phyloP scores from a whole-genome alignment of 345 rosid genomes.

The Eucalyptus curtisii region DNA sequence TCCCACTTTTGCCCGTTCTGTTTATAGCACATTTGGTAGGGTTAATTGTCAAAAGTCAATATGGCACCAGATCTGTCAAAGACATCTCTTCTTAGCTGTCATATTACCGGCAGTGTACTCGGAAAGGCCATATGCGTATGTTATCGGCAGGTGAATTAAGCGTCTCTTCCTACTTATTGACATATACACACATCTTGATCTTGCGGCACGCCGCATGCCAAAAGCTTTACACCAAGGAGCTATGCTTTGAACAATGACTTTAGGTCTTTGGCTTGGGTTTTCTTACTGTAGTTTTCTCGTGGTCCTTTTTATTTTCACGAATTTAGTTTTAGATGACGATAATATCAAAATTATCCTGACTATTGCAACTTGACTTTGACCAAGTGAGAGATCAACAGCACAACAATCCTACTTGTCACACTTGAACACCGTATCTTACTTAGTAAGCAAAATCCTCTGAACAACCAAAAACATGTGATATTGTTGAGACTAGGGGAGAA shows the following conservation, averaged over 20 bases:
- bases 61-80: not conserved
- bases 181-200: not conserved
- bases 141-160: not conserved
- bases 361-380: not conserved
- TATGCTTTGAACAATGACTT: not conserved
- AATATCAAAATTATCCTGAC: not conserved
- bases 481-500: not conserved
- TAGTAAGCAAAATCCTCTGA: not conserved
- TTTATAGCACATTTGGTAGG: not conserved
- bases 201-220: not conserved
- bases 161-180: not conserved
- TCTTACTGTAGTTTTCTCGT: not conserved
- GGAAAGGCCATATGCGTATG: not conserved
- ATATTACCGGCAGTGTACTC: not conserved
- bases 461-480: not conserved
- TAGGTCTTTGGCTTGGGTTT: not conserved
- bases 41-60: not conserved
- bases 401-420: not conserved
- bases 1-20: not conserved
- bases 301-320: not conserved
- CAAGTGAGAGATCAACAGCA: not conserved
- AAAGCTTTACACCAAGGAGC: not conserved
- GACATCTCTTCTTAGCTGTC: not conserved
- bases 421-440: not conserved
- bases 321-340: not conserved